phyloP scores from a whole-genome alignment of 2,329 filamentous ascomycete species.

The Verticillium dahliae region DNA sequence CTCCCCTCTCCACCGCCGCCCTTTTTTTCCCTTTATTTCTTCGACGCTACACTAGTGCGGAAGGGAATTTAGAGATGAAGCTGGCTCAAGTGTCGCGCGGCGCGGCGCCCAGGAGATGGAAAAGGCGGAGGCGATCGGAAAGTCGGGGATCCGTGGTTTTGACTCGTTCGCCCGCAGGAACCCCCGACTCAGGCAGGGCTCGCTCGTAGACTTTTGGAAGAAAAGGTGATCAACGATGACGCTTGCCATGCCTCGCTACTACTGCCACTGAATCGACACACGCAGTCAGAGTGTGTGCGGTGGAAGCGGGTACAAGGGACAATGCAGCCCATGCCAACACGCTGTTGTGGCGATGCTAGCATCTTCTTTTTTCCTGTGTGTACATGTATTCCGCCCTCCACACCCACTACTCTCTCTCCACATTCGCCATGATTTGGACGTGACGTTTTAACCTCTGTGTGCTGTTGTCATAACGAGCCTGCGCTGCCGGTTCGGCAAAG shows the following conservation, averaged over 20 bases:
- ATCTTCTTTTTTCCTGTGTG: not conserved
- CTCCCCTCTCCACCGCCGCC: not conserved
- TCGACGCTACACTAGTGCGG: not conserved
- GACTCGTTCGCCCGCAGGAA: not conserved
- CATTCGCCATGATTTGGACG: too few relatives aligned
- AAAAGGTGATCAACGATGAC: not conserved
- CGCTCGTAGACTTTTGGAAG: too few relatives aligned
- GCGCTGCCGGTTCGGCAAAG: too few relatives aligned
- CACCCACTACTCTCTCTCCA: too few relatives aligned
- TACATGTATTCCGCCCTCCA: too few relatives aligned
- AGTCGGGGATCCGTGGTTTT: not conserved
- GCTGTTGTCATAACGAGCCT: not conserved
- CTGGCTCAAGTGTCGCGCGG: not conserved
- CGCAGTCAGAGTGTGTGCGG: not conserved
- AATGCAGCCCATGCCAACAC: not conserved
- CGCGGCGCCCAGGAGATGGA: not conserved
- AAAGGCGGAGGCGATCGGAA: not conserved
- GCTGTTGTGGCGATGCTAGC: not conserved
- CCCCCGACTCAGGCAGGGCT: not conserved
- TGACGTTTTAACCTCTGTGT: not conserved
- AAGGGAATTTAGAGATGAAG: not conserved
- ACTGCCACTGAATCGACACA: not conserved
- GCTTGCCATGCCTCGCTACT: not conserved
- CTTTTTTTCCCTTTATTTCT: not conserved
- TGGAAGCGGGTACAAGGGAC: not conserved